Conservation (phyloP, 805 yeast species). For the Dipodascus geniculatus region DNA sequence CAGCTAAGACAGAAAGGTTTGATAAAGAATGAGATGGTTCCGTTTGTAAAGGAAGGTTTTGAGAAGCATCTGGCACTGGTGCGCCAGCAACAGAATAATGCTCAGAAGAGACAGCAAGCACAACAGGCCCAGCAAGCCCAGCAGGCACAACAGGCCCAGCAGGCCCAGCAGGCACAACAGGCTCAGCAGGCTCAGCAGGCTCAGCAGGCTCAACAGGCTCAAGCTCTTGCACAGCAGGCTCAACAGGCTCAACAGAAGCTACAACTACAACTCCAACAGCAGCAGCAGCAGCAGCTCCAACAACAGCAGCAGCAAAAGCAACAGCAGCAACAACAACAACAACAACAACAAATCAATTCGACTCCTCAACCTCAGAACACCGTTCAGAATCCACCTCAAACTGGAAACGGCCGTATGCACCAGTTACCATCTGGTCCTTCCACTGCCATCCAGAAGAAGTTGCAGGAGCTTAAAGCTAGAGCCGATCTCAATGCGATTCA, state of each 20-base stretch:
- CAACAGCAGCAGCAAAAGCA: neutral
- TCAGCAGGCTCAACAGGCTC: neutral
- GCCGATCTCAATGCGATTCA: slow-evolving; percentile 56
- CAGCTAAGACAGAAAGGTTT: slow-evolving; percentile 49
- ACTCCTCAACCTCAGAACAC: slow-evolving; percentile 7
- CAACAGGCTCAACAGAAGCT: neutral
- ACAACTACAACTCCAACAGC: neutral
- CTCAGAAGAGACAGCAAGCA: neutral
- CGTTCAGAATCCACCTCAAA: neutral
- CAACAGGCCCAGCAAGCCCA: neutral
- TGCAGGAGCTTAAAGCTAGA: slow-evolving; percentile 56
- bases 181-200: neutral
- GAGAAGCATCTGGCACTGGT: neutral
- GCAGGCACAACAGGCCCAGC: neutral
- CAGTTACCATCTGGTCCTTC: neutral
- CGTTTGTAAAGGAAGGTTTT: slow-evolving; percentile 25
- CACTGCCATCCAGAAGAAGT: slow-evolving; percentile 22
- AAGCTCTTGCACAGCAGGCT: neutral
- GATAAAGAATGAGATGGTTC: slow-evolving; percentile 44
- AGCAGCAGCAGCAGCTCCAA: neutral
- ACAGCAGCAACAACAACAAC: slow-evolving; percentile 14
- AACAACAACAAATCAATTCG: slow-evolving; percentile 13
- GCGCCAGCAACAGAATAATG: slow-evolving; percentile 3
- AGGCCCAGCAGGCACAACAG: neutral
- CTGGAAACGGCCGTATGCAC: neutral